Evolutionary conservation across 1,139 yeast genomes (phyloP).

Genomic region (Torulaspora globosa): DNA sequence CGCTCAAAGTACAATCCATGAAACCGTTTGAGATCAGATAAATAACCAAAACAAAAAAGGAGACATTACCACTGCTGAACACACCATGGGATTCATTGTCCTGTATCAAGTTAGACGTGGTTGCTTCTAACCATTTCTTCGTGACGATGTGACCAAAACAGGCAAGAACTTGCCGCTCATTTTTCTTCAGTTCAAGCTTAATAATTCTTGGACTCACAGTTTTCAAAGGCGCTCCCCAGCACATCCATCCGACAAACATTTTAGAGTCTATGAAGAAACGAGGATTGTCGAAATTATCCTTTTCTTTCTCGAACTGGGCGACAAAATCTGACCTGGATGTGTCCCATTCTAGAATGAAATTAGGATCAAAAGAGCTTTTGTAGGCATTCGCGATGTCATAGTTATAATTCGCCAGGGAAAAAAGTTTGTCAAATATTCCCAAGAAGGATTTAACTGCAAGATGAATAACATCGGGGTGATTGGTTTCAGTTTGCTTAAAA

Average conservation of each 20-base stretch:
- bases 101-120: constrained; percentile 55
- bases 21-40: constrained; percentile 46
- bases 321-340: constrained; percentile 42
- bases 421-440: constrained; percentile 50
- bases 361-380: constrained; percentile 42
- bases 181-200: constrained; percentile 39
- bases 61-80: constrained; percentile 60
- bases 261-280: constrained; percentile 55
- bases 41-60: constrained; percentile 47
- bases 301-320: constrained; percentile 48
- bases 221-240: constrained; percentile 62
- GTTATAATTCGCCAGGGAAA: constrained; percentile 49
- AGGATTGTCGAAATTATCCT: constrained; percentile 49
- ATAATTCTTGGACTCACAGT: constrained; percentile 38
- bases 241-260: constrained; percentile 64
- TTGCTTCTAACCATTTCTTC: constrained; percentile 54
- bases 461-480: constrained; percentile 70
- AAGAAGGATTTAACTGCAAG: constrained; percentile 62
- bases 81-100: constrained; percentile 61
- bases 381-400: constrained; percentile 50
- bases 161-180: constrained; percentile 43
- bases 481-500: constrained; percentile 52
- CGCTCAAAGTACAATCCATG: constrained; percentile 38
- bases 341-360: constrained; percentile 43
- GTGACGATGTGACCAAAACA: constrained; percentile 47